These are phyloP conservation scores for Camellia granthamiana DNA, from an alignment of 148 eudicot genomes.

Conservation along the genomic window DNA sequence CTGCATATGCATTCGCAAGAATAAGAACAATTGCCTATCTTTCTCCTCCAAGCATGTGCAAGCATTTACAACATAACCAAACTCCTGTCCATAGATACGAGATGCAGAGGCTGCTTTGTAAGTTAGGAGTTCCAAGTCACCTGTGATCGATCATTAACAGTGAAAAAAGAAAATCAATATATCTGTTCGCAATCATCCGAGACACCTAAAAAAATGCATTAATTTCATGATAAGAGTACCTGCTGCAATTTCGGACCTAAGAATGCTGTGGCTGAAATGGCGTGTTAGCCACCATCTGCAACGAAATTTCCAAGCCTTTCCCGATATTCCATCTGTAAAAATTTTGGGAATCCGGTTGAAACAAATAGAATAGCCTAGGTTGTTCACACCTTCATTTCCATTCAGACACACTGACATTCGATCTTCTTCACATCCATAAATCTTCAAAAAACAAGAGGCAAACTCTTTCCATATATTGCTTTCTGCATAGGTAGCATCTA, in stretches of 20 bases:
- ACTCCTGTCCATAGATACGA: conserved; percentile 60
- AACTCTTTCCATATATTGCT: conserved; percentile 63
- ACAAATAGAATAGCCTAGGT: conserved; percentile 16
- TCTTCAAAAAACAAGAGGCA: conserved; percentile 56
- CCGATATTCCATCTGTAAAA: conserved; percentile 40
- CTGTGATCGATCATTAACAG: conserved; percentile 32
- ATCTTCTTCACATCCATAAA: conserved; percentile 63
- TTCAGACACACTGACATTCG: conserved; percentile 48
- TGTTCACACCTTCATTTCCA: conserved; percentile 23
- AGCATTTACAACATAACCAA: conserved; percentile 58
- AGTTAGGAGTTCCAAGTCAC: conserved; percentile 56
- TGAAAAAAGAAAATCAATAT: background rate
- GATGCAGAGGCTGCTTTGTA: conserved; percentile 83
- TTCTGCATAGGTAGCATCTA: conserved; percentile 65
- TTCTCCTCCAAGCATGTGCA: conserved; percentile 28
- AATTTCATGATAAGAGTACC: conserved; percentile 37
- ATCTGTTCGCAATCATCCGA: background rate
- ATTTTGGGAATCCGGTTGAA: conserved; percentile 37
- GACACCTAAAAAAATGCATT: background rate
- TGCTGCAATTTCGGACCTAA: conserved; percentile 57
- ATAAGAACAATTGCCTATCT: conserved; percentile 25
- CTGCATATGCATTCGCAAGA: conserved; percentile 43
- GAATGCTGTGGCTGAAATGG: conserved; percentile 51
- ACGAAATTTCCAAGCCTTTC: conserved; percentile 65
- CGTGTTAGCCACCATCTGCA: conserved; percentile 83